Evolutionary conservation across 352 stramenopile genomes (phyloP).

Genomic region (Phytopythium delawarense): DNA sequence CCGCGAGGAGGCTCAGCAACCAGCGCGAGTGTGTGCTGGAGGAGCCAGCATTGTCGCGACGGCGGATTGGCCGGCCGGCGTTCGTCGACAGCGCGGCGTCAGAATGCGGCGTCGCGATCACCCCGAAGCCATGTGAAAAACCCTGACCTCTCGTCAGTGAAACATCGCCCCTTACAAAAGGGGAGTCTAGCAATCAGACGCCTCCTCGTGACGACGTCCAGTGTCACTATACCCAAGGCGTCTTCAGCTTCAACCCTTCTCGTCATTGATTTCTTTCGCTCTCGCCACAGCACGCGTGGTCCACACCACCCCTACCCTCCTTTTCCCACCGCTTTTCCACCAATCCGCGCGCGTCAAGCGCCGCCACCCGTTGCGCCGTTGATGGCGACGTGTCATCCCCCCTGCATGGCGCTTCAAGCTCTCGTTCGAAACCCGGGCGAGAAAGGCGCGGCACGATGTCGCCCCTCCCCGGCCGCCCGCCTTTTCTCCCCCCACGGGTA

Average conservation of each 20-base stretch:
- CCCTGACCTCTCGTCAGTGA: not conserved
- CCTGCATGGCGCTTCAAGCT: conserved; percentile 15
- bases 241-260: conserved; percentile 5
- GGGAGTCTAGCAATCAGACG: not conserved
- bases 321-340: not conserved
- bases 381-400: conserved; percentile 13
- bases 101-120: not conserved
- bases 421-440: not conserved
- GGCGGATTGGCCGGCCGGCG: conserved; percentile 2
- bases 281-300: not conserved
- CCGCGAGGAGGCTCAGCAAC: too few species aligned
- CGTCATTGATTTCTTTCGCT: conserved; percentile 1
- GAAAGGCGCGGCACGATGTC: not conserved
- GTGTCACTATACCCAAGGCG: not conserved
- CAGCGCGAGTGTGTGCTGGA: not conserved
- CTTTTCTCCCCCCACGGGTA: not conserved
- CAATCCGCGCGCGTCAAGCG: not conserved
- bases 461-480: not conserved
- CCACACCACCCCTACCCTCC: not conserved
- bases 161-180: too few species aligned
- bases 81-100: conserved; percentile 7
- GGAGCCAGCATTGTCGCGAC: not conserved
- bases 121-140: not conserved
- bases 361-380: conserved; percentile 1
- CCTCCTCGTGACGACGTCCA: too few species aligned